Evolutionary conservation across 257 asterid genomes (phyloP).

Genomic region (Cordia subcordata): DNA sequence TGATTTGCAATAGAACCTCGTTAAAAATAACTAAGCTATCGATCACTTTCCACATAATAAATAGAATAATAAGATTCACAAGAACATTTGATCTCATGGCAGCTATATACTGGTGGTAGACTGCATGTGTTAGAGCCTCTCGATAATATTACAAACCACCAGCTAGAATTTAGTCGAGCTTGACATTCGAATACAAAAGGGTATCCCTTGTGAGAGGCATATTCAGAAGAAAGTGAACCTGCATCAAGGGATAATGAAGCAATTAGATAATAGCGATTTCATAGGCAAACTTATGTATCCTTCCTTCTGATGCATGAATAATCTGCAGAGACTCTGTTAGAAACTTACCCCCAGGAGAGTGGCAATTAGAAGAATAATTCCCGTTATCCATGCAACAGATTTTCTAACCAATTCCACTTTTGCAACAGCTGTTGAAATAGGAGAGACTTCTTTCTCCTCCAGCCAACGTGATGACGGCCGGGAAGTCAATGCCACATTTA

Average conservation of each 20-base stretch:
- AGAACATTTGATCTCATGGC: no score
- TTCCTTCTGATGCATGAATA: no score
- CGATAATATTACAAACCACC: no score
- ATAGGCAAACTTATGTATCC: no score
- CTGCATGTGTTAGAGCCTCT: no score
- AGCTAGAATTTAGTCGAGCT: slow-evolving; percentile 55
- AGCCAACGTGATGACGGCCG: slow-evolving; percentile 58
- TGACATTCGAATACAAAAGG: slow-evolving; percentile 84
- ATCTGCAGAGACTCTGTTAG: no score
- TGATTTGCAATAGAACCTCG: no score
- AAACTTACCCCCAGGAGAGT: slow-evolving; percentile 73
- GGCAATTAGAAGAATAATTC: slow-evolving; percentile 79
- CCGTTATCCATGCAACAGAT: slow-evolving; percentile 88
- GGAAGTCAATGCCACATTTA: slow-evolving; percentile 42
- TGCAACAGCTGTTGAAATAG: slow-evolving; percentile 26
- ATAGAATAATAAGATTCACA: no score
- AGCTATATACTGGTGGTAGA: no score
- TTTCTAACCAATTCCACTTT: slow-evolving; percentile 57
- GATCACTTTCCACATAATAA: no score
- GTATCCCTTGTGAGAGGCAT: slow-evolving; percentile 97
- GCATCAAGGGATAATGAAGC: slow-evolving; percentile 32
- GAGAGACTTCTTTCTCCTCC: slow-evolving; percentile 39
- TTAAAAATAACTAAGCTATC: no score
- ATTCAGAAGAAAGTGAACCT: slow-evolving; percentile 63
- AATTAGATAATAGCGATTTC: no score